Evolutionary conservation across 257 asterid genomes (phyloP), one percentile per base, ranked within the genome.

Genomic region (Jacaranda mimosifolia): DNA sequence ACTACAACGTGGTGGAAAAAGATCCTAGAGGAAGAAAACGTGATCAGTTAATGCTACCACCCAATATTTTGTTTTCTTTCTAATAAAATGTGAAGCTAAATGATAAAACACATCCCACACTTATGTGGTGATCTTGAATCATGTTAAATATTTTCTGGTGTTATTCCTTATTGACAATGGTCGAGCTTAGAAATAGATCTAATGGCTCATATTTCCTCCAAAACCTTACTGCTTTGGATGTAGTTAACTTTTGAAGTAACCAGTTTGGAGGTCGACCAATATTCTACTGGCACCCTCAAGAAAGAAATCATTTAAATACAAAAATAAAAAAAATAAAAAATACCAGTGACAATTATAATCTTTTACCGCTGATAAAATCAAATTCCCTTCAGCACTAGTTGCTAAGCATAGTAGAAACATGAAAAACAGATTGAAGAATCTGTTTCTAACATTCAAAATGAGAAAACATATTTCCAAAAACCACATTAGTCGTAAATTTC

Each of bases 361-460:
- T 57, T 40, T 65, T 55, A 40, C 36, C 46, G 32, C 67, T 62
- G 18, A 67, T 11, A 65, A 63, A 74, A 63, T 48, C 11, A 5
- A 36, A 9, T 58, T 57, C 14, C 18, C 7, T 53, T 12, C 18
- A 42, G 3, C 70, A 32, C 45, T 64, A 66, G 51, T 35, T 38
- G 48, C 15, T 6, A 26, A 52, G 73, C 19, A 53, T 43, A 19
- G 9, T 36, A 53, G 21, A 7, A 68, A 65, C 68, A 64, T 9
- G 65, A 45, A 55, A 45, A 63, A 40, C n/a, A 35, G 62, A 26
- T 35, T 26, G 46, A 70, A 14, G 12, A 57, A 48, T 53, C 7
- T 58, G 63, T 63, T 17, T 35, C 36, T 43, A 74, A 43, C 40
- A 66, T 68, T 63, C 46, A 57, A 12, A 39, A 62, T 21, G 15